phyloP scores from a whole-genome alignment of 768 basidiomycete species.

The Rhodotorula toruloides region DNA sequence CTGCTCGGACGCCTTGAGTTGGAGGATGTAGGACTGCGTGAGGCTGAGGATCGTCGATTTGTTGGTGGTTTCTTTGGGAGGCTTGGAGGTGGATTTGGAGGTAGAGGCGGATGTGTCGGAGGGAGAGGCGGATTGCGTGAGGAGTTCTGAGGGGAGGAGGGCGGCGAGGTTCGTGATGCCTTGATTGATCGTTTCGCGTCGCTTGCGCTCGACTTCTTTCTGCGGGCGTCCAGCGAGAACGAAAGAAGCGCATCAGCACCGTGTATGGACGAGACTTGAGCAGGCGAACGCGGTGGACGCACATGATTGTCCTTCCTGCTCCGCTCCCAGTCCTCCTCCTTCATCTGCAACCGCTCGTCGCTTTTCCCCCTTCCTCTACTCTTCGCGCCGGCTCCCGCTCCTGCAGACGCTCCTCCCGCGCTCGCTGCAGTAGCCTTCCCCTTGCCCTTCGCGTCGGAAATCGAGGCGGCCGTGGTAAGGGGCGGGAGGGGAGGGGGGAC shows the following conservation, averaged over 20 bases:
- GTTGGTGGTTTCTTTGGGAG: constrained; percentile 23
- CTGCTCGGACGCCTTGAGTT: constrained; percentile 83
- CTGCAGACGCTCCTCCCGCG: no score
- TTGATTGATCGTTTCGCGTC: constrained; percentile 91
- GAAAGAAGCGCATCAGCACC: background rate
- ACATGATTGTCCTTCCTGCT: constrained; percentile 79
- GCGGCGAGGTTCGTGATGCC: constrained; percentile 87
- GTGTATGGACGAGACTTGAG: no score
- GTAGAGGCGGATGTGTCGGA: background rate
- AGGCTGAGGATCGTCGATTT: constrained; percentile 83
- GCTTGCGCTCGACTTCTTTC: constrained; percentile 97
- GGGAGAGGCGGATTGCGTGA: background rate
- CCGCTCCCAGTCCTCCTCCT: constrained; percentile 70
- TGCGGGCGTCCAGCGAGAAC: constrained; percentile 45
- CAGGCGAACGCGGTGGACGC: constrained; percentile 42
- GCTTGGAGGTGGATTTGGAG: background rate
- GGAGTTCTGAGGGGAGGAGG: constrained; percentile 60
- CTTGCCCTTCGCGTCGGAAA: no score
- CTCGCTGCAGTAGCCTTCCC: no score
- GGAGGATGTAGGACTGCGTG: constrained; percentile 85
- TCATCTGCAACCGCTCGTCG: constrained; percentile 50
- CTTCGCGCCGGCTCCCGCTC: no score
- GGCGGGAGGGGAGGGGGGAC: no score
- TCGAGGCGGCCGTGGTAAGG: no score
- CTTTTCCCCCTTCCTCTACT: constrained; percentile 11